Percentiles rank a stretch among this genome's conserved stretches.
Evolutionary conservation across 768 basidiomycete genomes (phyloP).

Genomic region (Lentinula sp.): DNA sequence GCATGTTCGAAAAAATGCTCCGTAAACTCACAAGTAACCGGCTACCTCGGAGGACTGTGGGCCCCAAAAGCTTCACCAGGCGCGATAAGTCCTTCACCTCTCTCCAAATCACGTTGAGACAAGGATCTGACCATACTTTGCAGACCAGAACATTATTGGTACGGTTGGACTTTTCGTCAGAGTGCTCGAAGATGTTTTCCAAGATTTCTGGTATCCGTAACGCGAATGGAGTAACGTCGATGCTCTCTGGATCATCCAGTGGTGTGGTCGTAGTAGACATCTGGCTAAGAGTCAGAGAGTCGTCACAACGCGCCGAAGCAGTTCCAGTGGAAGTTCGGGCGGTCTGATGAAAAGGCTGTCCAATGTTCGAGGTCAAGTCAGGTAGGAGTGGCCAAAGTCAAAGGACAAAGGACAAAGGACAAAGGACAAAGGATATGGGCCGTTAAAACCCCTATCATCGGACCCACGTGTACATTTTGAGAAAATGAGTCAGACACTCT

Average conservation of each 20-base stretch:
- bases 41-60: neutral
- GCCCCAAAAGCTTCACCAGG: neutral
- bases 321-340: too few relatives aligned
- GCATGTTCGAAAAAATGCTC: neutral
- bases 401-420: too few relatives aligned
- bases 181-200: neutral
- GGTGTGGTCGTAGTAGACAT: neutral
- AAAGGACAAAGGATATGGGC: too few relatives aligned
- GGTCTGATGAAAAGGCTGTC: too few relatives aligned
- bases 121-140: neutral
- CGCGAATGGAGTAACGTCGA: neutral
- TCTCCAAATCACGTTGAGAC: neutral
- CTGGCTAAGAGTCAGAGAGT: too few relatives aligned
- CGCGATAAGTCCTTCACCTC: neutral
- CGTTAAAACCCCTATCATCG: too few relatives aligned
- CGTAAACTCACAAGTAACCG: neutral
- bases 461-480: too few relatives aligned
- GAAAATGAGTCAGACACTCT: too few relatives aligned
- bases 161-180: neutral
- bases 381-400: too few relatives aligned
- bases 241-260: neutral
- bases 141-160: neutral
- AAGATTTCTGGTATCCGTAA: neutral
- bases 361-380: too few relatives aligned
- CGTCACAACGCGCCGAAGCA: too few relatives aligned